phyloP scores from a whole-genome alignment of 306 rosid genomes.

The Boehmeria nivea region DNA sequence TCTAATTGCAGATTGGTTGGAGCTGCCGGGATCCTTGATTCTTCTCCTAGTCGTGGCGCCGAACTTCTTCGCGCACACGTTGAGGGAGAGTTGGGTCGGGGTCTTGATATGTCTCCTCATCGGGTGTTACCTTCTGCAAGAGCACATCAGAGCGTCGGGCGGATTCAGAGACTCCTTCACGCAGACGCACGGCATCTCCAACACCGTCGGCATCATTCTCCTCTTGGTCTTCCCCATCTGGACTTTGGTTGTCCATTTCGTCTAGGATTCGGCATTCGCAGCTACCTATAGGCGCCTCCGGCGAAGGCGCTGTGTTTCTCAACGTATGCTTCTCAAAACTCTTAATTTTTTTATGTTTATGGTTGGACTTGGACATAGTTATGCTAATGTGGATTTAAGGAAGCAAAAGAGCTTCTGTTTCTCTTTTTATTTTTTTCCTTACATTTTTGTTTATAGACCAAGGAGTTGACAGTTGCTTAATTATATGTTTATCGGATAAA shows the following conservation, averaged over 20 bases:
- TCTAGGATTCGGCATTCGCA: constrained; percentile 16
- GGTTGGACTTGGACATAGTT: no score
- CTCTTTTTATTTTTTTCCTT: not conserved
- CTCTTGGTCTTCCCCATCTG: constrained; percentile 68
- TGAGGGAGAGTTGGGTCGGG: constrained; percentile 59
- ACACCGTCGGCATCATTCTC: constrained; percentile 68
- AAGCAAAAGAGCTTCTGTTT: no score
- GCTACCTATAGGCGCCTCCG: not conserved
- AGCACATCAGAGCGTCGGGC: constrained; percentile 83
- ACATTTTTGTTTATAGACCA: not conserved
- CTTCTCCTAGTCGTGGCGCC: constrained; percentile 82
- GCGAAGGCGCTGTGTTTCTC: not conserved
- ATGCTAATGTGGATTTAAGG: no score
- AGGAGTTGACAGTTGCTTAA: no score
- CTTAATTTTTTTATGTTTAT: no score
- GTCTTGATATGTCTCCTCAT: constrained; percentile 51
- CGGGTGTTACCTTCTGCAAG: constrained; percentile 81
- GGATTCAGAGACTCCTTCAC: constrained; percentile 89
- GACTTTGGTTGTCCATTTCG: constrained; percentile 46
- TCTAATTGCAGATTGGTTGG: constrained; percentile 52
- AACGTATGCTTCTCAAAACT: not conserved
- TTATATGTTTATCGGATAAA: no score
- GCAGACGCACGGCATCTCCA: constrained; percentile 71
- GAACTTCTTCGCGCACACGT: constrained; percentile 39
- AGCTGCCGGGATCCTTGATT: constrained; percentile 80